These are phyloP conservation scores for Aspergillus ostianus DNA, from an alignment of 495 filamentous ascomycete genomes.

Conservation along the genomic window DNA sequence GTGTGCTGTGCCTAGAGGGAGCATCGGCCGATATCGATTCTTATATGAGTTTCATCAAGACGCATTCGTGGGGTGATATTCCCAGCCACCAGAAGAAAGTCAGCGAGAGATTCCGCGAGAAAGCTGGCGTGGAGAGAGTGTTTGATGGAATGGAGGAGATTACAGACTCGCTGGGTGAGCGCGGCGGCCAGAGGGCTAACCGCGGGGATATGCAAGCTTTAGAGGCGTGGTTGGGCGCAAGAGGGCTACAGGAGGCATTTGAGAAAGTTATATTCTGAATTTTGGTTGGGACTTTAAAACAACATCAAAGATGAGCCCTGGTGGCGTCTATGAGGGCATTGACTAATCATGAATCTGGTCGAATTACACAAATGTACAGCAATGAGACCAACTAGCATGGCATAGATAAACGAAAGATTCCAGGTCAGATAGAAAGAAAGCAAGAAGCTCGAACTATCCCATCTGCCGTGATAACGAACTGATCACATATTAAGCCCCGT, in stretches of 20 bases:
- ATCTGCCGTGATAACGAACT: no score
- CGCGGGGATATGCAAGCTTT: slow-evolving; percentile 48
- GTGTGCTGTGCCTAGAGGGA: slow-evolving; percentile 41
- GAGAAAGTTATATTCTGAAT: slow-evolving; percentile 38
- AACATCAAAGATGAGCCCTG: no score
- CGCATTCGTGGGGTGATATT: slow-evolving; percentile 45
- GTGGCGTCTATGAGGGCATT: no score
- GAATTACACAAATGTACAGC: no score
- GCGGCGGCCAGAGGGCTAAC: slow-evolving; percentile 40
- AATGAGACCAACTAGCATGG: no score
- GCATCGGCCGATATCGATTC: slow-evolving; percentile 32
- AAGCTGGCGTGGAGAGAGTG: slow-evolving; percentile 26
- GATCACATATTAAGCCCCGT: not conserved
- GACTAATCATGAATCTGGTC: no score
- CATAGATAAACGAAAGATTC: no score
- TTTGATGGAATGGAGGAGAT: slow-evolving; percentile 42
- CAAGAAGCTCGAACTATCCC: no score
- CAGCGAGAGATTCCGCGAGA: slow-evolving; percentile 40
- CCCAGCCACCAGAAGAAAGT: slow-evolving; percentile 45
- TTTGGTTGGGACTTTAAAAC: not conserved
- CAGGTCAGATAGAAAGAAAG: no score
- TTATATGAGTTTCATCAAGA: slow-evolving; percentile 46
- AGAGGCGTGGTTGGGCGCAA: slow-evolving; percentile 33
- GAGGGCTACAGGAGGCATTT: slow-evolving; percentile 36
- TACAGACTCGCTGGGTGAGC: slow-evolving; percentile 38